These are phyloP conservation scores for Fusarium acutatum DNA, from an alignment of 2,329 filamentous ascomycete species.

Conservation along the genomic window DNA sequence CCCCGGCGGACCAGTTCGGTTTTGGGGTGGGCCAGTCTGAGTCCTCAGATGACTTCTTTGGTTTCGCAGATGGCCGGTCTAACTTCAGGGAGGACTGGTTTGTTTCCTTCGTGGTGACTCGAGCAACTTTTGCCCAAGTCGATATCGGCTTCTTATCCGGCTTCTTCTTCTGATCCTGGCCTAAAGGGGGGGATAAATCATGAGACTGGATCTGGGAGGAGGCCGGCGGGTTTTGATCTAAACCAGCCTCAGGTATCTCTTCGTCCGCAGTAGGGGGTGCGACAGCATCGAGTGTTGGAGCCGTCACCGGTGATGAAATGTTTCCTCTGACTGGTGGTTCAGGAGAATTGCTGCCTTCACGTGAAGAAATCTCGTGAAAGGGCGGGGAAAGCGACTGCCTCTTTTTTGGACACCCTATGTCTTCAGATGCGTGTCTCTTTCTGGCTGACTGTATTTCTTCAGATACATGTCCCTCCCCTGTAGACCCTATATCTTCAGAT, in stretches of 20 bases:
- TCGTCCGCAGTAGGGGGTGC: not conserved
- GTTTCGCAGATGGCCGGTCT: not conserved
- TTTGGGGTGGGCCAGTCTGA: not conserved
- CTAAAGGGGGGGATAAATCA: not conserved
- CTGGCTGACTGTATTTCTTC: not conserved
- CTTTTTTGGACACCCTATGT: not conserved
- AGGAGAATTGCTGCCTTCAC: not conserved
- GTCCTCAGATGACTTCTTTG: not conserved
- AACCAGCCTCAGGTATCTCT: not conserved
- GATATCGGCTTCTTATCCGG: not conserved
- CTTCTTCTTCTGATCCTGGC: not conserved
- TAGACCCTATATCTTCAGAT: not conserved
- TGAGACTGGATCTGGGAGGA: not conserved
- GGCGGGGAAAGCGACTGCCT: not conserved
- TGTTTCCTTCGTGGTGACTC: not conserved
- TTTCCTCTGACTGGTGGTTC: not conserved
- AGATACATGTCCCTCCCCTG: not conserved
- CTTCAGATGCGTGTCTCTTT: not conserved
- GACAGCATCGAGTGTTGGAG: not conserved
- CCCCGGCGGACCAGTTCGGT: no score
- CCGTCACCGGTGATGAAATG: not conserved
- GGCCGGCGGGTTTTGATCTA: not conserved
- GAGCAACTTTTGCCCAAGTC: not conserved
- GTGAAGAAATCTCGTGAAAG: not conserved
- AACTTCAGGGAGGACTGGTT: not conserved